Conservation (phyloP, 208 protist genomes). For the Wallacemonas rigidus region DNA sequence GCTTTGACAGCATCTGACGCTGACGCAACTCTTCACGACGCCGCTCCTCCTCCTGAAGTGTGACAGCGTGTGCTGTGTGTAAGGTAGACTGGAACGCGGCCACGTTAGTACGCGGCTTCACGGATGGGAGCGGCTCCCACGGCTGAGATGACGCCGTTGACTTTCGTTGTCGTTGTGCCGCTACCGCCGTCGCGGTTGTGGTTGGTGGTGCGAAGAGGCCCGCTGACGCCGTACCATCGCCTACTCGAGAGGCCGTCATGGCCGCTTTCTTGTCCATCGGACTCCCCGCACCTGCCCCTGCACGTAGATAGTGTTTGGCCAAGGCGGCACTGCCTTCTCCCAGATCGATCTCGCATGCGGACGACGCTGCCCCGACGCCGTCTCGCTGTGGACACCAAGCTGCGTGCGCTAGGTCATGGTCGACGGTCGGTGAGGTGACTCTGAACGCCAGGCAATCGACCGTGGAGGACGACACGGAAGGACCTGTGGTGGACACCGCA, state of each 20-base stretch:
- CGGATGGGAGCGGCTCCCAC: conserved; percentile 1
- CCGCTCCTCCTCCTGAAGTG: not conserved
- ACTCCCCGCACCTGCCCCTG: not conserved
- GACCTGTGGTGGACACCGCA: not conserved
- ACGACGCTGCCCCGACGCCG: too few relatives aligned
- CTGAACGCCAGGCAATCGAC: conserved; percentile 1
- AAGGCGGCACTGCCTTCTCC: not conserved
- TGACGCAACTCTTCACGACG: not conserved
- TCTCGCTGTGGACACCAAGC: too few relatives aligned
- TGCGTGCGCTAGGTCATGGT: too few relatives aligned
- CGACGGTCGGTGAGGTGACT: too few relatives aligned
- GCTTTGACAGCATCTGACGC: conserved; percentile 5
- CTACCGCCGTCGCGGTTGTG: not conserved
- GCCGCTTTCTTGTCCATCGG: too few relatives aligned
- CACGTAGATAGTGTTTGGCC: not conserved
- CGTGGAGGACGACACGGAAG: conserved; percentile 1
- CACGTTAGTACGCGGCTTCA: not conserved
- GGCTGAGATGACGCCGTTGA: too few relatives aligned
- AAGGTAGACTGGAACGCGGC: conserved; percentile 12
- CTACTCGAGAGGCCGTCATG: too few relatives aligned
- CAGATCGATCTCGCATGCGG: not conserved
- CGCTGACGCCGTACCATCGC: too few relatives aligned
- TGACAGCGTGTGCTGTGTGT: not conserved
- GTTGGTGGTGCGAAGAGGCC: too few relatives aligned
- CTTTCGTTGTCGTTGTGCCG: not conserved